Evolutionary conservation across 2,329 filamentous ascomycete genomes (phyloP).

Genomic region (Macrophomina pseudophaseolina): DNA sequence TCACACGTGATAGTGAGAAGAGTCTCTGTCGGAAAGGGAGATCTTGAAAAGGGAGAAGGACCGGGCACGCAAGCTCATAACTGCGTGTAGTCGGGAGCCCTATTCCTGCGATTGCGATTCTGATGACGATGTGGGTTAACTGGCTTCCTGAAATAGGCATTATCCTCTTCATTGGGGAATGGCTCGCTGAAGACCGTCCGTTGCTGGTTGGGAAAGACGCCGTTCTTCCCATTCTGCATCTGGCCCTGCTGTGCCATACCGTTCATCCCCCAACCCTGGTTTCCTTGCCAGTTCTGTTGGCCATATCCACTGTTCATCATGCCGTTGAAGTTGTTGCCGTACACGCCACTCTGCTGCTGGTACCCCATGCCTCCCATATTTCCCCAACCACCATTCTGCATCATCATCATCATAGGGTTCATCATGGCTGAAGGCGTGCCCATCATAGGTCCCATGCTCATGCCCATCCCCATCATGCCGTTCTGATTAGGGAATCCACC

Average conservation of each 20-base stretch:
- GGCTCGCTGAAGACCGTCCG: conserved; percentile 59
- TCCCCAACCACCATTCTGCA: conserved; percentile 32
- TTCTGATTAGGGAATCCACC: conserved; percentile 53
- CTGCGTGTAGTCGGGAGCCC: conserved; percentile 91
- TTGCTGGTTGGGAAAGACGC: conserved; percentile 64
- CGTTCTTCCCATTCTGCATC: conserved; percentile 33
- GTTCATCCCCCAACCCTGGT: conserved; percentile 26
- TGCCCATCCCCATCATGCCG: conserved; percentile 49
- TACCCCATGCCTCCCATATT: conserved; percentile 44
- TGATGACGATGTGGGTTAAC: conserved; percentile 93
- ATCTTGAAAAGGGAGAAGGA: not conserved
- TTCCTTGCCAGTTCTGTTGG: conserved; percentile 35
- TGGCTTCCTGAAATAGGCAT: conserved; percentile 93
- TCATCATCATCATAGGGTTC: conserved; percentile 45
- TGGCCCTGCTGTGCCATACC: conserved; percentile 26
- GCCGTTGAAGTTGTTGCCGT: conserved; percentile 42
- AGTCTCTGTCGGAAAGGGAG: not conserved
- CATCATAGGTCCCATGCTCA: conserved; percentile 52
- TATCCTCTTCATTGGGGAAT: conserved; percentile 73
- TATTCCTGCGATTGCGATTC: conserved; percentile 76
- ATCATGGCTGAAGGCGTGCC: conserved; percentile 51
- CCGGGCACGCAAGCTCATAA: conserved; percentile 53
- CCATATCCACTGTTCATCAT: conserved; percentile 53
- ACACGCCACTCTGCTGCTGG: conserved; percentile 40
- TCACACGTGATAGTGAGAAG: not conserved